Base-by-base conservation (phyloP, 768 basidiomycete species). In the Leccinum aurantiacum region DNA sequence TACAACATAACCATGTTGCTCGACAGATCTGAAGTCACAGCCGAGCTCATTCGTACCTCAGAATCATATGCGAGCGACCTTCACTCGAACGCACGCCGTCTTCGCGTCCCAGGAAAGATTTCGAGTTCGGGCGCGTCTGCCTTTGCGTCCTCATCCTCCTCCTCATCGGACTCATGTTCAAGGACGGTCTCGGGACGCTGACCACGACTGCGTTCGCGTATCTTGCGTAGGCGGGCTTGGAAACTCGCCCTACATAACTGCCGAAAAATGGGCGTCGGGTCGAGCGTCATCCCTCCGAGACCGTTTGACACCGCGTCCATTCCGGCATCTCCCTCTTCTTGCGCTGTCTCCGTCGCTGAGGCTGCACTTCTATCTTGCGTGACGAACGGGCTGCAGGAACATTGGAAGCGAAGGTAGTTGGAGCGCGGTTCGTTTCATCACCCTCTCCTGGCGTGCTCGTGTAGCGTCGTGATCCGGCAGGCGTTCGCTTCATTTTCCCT, bases 241-340 rank as follows among this genome's bases (percentile, higher is more conserved):
- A 81, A 81, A 6, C 69, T 60, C 1, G 72, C 61, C 41, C 62
- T 58, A 29, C 27, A 27, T 27, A 27, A 27, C 27, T 27, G 27
- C 6, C 27, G 8, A 27, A 27, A 27, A 27, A 27, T 27, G 27
- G 27, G 27, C 8, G 27, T 27, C 24, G 24, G 24, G 24, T 0
- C 7, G 19, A 90, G 69, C 2, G 83, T 81, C 89, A 91, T 91
- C 22, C 79, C 87, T 55, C 76, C 77, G 5, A 72, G 69, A 22
- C 54, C 67, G 22, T 60, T 64, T 50, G 73, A 75, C 48, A 74
- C 52, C 41, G 69, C 64, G 29, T 52, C 29, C 29, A 29, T 29
- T 29, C 29, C 29, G 29, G 29, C 29, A 9, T 29, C 66, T 9
- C 54, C 54, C 2, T 35, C 55, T 14, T 14, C 19, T 58, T 55